Evolutionary conservation across 805 yeast genomes (phyloP), one percentile per base, ranked within the genome.

Genomic region (Yueomyces sp.): DNA sequence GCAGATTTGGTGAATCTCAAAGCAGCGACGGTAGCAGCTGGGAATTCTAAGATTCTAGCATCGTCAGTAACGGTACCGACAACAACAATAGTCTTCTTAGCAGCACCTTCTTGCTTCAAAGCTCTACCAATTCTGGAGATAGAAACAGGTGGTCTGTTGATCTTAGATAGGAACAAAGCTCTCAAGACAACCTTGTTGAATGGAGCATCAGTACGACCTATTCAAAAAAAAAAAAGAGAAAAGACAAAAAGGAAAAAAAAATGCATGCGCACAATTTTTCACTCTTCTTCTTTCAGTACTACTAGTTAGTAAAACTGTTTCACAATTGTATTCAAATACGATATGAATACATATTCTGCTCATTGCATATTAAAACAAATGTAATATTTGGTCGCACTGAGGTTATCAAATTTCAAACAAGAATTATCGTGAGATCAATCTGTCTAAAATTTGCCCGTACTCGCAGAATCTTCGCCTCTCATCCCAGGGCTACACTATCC

Each of bases 21-120:
- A 72, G 98, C 99, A 66, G 98, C 97, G 63, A 92, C 85, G 56
- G 97, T 85, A 66, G 90, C 75, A 82, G 88, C 88, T 76, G 97
- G 97, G 79, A 85, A 78, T 63, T 80, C 85, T 58, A 77, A 75
- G 70, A 92, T 73, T 79, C 97, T 88, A 82, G 74, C 73, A 76
- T 92, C 99, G 63, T 90, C 97, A 59, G 98, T 92, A 65, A 92
- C 94, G 73, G 99, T 92, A 74, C 98, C 97, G 60, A 90, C 96
- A 75, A 92, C 95, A 60, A 92, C 99, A 61, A 90, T 71, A 68
- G 84, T 90, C 85, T 88, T 90, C 63, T 77, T 77, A 57, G 85
- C 74, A 69, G 95, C 79, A 72, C 85, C 95, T 58, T 74, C 68
- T 73, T 84, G 92, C 59, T 70, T 69, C 66, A 85, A 72, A 65